These are phyloP conservation scores for Pseudonitzschia multiseries DNA, from an alignment of 108 stramenopile species.

Conservation along the genomic window DNA sequence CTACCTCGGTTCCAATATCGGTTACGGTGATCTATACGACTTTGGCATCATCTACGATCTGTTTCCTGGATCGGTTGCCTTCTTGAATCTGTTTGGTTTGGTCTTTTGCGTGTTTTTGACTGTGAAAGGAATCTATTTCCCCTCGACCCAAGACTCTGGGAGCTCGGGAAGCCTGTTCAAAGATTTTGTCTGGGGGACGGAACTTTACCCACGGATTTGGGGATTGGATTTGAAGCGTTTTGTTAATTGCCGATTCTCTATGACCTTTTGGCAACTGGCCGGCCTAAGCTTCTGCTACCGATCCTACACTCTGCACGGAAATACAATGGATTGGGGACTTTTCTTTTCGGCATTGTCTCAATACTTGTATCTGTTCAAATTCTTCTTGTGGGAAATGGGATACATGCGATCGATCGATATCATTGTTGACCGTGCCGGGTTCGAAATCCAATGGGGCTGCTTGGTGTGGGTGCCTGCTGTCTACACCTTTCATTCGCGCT, in stretches of 20 bases:
- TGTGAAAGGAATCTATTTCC: constrained; percentile 87
- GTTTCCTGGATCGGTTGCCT: constrained; percentile 60
- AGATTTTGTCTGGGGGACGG: constrained; percentile 99
- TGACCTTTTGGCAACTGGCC: constrained; percentile 95
- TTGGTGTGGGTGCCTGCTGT: constrained; percentile 97
- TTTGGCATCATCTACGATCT: constrained; percentile 74
- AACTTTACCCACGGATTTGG: constrained; percentile 94
- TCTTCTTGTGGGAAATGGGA: constrained; percentile 99
- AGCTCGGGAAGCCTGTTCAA: constrained; percentile 79
- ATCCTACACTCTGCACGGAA: constrained; percentile 48
- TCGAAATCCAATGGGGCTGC: constrained; percentile 99
- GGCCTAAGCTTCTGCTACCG: constrained; percentile 55
- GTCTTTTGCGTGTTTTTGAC: constrained; percentile 80
- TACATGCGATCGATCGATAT: constrained; percentile 99
- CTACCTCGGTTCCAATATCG: constrained; percentile 47
- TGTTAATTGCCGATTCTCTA: constrained; percentile 97
- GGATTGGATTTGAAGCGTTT: constrained; percentile 96
- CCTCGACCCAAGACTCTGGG: constrained; percentile 88
- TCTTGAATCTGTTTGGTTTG: constrained; percentile 93
- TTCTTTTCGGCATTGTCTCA: constrained; percentile 74
- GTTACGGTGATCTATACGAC: constrained; percentile 18
- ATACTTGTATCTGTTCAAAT: constrained; percentile 94
- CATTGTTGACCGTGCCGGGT: constrained; percentile 73
- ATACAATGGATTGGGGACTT: constrained; percentile 56
- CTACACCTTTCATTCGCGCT: constrained; percentile 89